Evolutionary conservation across 2,329 filamentous ascomycete species (phyloP).

Genomic region (Graphilbum fragrans): DNA sequence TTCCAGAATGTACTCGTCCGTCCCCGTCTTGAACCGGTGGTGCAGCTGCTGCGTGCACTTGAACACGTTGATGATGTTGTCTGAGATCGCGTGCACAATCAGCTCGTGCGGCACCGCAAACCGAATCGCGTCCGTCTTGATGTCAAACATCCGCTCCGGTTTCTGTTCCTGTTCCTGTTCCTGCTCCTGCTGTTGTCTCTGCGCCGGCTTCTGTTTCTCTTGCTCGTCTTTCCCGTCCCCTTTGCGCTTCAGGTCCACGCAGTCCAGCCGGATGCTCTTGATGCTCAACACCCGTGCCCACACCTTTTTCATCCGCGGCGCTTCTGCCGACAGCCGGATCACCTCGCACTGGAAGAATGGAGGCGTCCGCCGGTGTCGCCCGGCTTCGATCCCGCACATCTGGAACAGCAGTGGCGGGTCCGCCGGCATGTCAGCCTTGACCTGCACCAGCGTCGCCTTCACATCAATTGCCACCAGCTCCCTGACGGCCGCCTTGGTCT

Average conservation of each 20-base stretch:
- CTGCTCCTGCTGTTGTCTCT: constrained; percentile 44
- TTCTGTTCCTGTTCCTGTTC: constrained; percentile 48
- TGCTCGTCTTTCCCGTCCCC: constrained; percentile 37
- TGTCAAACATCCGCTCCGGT: constrained; percentile 73
- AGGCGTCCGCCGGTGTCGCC: constrained; percentile 75
- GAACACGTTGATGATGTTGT: constrained; percentile 78
- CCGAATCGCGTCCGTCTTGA: constrained; percentile 75
- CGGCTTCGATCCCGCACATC: constrained; percentile 68
- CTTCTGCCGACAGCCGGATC: constrained; percentile 75
- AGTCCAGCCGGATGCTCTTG: constrained; percentile 68
- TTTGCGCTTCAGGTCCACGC: constrained; percentile 53
- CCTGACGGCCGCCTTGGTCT: constrained; percentile 6
- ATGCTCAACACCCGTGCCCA: constrained; percentile 84
- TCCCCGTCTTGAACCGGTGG: constrained; percentile 79
- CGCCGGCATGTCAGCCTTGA: constrained; percentile 79
- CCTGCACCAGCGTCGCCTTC: constrained; percentile 67
- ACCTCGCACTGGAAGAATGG: constrained; percentile 71
- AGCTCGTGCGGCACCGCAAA: constrained; percentile 85
- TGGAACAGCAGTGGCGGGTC: constrained; percentile 91
- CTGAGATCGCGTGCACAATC: constrained; percentile 79
- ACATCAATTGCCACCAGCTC: constrained; percentile 77
- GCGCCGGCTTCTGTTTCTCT: constrained; percentile 36
- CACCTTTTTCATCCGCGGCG: constrained; percentile 66
- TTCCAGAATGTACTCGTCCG: constrained; percentile 75
- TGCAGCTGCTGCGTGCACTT: constrained; percentile 88